Evolutionary conservation across 495 filamentous ascomycete species (phyloP).

Genomic region (Cairneyella variabilis): DNA sequence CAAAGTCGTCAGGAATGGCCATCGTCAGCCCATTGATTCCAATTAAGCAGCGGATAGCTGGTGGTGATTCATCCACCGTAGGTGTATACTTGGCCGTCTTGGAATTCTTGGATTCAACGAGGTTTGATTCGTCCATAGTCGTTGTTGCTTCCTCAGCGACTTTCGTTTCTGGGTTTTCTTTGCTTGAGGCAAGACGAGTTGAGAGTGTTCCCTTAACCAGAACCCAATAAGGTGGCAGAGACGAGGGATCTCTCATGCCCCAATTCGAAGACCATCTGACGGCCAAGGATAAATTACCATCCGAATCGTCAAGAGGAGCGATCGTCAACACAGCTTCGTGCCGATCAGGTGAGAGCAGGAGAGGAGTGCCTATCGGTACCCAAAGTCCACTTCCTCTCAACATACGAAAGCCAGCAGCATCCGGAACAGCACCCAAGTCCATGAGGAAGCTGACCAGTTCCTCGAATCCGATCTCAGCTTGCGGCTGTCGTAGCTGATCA

Average conservation of each 20-base stretch:
- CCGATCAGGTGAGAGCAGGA: conserved; percentile 52
- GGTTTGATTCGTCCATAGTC: neutral
- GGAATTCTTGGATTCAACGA: neutral
- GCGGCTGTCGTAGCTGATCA: conserved; percentile 60
- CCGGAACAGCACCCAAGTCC: conserved; percentile 58
- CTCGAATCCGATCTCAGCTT: conserved; percentile 62
- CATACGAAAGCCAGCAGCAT: conserved; percentile 53
- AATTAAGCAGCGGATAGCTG: conserved; percentile 24
- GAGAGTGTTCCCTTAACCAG: conserved; percentile 13
- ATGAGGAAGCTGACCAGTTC: conserved; percentile 57
- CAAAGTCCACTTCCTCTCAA: conserved; percentile 56
- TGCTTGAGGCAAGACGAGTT: neutral
- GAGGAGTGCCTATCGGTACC: conserved; percentile 56
- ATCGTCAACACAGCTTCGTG: conserved; percentile 50
- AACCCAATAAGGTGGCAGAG: conserved; percentile 59
- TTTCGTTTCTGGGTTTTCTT: neutral
- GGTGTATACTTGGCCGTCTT: conserved; percentile 15
- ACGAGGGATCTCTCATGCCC: conserved; percentile 48
- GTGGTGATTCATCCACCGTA: conserved; percentile 2
- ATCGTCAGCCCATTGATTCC: conserved; percentile 16
- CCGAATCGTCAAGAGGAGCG: conserved; percentile 54
- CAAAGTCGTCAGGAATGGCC: conserved; percentile 22
- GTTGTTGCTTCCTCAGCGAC: neutral
- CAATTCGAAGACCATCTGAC: conserved; percentile 52
- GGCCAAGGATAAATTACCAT: conserved; percentile 56